Conservation (phyloP, 179 eudicot genomes). For the Spergularia azorica region DNA sequence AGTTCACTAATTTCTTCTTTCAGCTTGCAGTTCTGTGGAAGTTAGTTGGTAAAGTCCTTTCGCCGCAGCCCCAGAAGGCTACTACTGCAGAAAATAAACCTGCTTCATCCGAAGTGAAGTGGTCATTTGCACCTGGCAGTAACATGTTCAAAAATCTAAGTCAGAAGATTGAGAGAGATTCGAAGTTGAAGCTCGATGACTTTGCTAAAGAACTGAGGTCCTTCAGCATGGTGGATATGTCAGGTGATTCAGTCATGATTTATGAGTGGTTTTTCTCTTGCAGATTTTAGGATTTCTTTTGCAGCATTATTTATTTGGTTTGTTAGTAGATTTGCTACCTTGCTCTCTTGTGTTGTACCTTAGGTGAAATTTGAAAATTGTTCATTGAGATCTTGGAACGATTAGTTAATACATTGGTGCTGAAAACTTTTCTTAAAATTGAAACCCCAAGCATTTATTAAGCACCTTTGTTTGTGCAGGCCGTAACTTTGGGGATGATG, state of each 20-base stretch:
- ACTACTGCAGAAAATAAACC: constrained; percentile 49
- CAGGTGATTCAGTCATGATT: constrained; percentile 49
- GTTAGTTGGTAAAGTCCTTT: constrained; percentile 63
- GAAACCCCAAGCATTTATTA: neutral
- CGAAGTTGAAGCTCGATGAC: constrained; percentile 71
- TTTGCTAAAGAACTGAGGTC: constrained; percentile 84
- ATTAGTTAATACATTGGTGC: neutral
- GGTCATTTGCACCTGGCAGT: constrained; percentile 84
- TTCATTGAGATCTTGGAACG: neutral
- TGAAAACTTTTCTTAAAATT: neutral
- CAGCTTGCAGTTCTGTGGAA: constrained; percentile 98
- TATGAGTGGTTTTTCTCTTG: neutral
- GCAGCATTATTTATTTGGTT: neutral
- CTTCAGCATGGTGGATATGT: constrained; percentile 71
- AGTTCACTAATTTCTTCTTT: constrained; percentile 59
- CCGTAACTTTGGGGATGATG: constrained; percentile 85
- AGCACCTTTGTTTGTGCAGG: constrained; percentile 40
- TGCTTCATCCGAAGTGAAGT: constrained; percentile 55
- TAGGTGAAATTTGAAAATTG: neutral
- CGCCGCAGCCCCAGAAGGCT: constrained; percentile 53
- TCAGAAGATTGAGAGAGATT: constrained; percentile 70
- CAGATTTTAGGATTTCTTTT: neutral
- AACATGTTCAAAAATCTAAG: constrained; percentile 54
- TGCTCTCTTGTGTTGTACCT: neutral
- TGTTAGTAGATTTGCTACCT: neutral